A percentile compares a stretch with the other conserved stretches of the same genome.
phyloP scores from a whole-genome alignment of 495 filamentous ascomycete genomes.

The Trichoderma erinaceum region DNA sequence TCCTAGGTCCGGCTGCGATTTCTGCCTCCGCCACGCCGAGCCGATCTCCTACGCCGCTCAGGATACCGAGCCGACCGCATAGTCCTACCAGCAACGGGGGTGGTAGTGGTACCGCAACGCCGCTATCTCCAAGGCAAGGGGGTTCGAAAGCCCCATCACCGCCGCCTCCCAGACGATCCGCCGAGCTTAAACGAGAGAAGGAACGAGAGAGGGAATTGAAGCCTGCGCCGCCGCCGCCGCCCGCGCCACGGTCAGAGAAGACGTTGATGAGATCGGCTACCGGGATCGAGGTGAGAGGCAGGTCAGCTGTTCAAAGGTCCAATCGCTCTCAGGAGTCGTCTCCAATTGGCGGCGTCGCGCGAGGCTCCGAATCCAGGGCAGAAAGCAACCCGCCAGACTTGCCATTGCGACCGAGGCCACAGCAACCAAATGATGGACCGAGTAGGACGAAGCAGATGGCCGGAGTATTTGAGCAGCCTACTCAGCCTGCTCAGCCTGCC shows the following conservation, averaged over 20 bases:
- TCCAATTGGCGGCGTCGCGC: conserved; percentile 86
- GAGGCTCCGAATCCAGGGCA: conserved; percentile 58
- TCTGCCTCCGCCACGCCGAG: conserved; percentile 32
- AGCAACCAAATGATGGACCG: conserved; percentile 19
- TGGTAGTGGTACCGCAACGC: conserved; percentile 25
- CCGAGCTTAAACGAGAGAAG: conserved; percentile 40
- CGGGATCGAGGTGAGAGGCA: neutral
- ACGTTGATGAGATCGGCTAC: conserved; percentile 51
- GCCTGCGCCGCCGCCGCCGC: conserved; percentile 52
- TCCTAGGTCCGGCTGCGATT: conserved; percentile 42
- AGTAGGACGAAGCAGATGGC: conserved; percentile 26
- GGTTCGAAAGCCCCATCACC: conserved; percentile 46
- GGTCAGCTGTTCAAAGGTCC: neutral
- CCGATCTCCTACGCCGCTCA: conserved; percentile 46
- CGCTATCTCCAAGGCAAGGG: conserved; percentile 34
- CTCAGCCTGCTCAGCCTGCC: conserved; percentile 34
- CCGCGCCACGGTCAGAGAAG: conserved; percentile 62
- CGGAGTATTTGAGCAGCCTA: conserved; percentile 40
- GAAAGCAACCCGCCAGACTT: conserved; percentile 38
- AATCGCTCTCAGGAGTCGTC: conserved; percentile 44
- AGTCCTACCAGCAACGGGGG: conserved; percentile 45
- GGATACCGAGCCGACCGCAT: conserved; percentile 43
- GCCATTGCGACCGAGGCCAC: conserved; percentile 34
- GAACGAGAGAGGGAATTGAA: conserved; percentile 35
- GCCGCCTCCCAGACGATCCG: conserved; percentile 49